Conservation (phyloP, 2,329 filamentous ascomycete species). For the Hymenoscyphus fraxineus region DNA sequence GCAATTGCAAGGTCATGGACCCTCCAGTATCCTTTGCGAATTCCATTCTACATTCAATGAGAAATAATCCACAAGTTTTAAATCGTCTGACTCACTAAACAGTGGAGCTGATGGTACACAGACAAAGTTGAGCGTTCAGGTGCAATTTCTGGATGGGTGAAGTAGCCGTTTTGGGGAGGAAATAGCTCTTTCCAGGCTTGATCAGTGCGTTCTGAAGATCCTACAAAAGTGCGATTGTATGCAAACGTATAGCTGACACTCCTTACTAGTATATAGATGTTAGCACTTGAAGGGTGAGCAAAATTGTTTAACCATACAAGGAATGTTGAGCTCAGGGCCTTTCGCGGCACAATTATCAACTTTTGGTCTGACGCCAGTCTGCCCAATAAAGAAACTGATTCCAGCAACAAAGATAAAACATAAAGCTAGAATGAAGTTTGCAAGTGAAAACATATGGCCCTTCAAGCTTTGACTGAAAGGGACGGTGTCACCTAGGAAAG, state of each 20-base stretch:
- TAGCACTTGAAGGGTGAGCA: not conserved
- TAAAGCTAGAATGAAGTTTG: not conserved
- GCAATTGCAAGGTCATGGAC: not conserved
- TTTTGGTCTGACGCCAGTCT: not conserved
- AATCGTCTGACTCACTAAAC: not conserved
- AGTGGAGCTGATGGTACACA: constrained; percentile 4
- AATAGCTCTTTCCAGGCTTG: not conserved
- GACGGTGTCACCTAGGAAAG: not conserved
- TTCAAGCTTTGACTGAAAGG: not conserved
- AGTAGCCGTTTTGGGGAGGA: not conserved
- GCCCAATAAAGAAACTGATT: not conserved
- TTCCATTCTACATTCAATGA: not conserved
- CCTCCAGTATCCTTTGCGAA: not conserved
- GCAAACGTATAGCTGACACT: not conserved
- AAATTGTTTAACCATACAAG: not conserved
- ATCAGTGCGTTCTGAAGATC: not conserved
- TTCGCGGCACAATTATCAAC: not conserved
- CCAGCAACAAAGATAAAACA: not conserved
- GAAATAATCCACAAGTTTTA: not conserved
- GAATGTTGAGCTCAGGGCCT: not conserved
- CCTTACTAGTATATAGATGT: not conserved
- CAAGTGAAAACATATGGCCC: not conserved
- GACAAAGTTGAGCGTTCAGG: not conserved
- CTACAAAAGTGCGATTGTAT: too few relatives aligned
- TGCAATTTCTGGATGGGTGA: not conserved